These are phyloP conservation scores for Scytalidium lignicola DNA, from an alignment of 2,329 filamentous ascomycete genomes.

Conservation along the genomic window DNA sequence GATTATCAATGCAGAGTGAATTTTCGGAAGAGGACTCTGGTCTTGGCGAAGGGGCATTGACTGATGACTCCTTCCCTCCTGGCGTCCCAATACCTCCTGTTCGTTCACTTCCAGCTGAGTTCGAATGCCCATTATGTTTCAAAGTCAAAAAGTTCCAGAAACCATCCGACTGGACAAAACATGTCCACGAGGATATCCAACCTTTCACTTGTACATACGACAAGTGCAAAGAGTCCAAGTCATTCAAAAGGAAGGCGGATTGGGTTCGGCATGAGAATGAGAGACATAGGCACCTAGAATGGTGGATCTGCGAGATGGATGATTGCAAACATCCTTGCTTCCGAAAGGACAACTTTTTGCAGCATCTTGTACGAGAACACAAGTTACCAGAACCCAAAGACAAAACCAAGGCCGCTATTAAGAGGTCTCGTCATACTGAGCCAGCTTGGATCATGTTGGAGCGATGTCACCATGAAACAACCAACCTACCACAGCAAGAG, in stretches of 20 bases:
- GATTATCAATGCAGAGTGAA: constrained; percentile 48
- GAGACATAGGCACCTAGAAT: constrained; percentile 81
- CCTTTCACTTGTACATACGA: constrained; percentile 92
- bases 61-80: constrained; percentile 67
- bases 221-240: constrained; percentile 76
- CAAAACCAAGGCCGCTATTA: constrained; percentile 66
- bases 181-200: constrained; percentile 89
- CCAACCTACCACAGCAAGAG: constrained; percentile 63
- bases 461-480: constrained; percentile 67
- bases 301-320: constrained; percentile 79
- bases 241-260: constrained; percentile 92
- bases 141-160: constrained; percentile 80
- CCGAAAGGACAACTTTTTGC: constrained; percentile 86
- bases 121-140: constrained; percentile 87
- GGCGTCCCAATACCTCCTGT: constrained; percentile 82
- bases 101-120: constrained; percentile 71
- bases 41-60: constrained; percentile 64
- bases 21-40: constrained; percentile 62
- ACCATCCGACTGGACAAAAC: constrained; percentile 95
- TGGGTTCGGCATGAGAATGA: constrained; percentile 96
- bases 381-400: constrained; percentile 78
- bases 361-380: constrained; percentile 88
- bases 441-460: constrained; percentile 75
- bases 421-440: constrained; percentile 52
- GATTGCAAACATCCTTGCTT: constrained; percentile 81